Percentiles rank a stretch among this genome's conserved stretches.
Evolutionary conservation across 495 filamentous ascomycete genomes (phyloP).

Genomic region (Tricharina praecox): DNA sequence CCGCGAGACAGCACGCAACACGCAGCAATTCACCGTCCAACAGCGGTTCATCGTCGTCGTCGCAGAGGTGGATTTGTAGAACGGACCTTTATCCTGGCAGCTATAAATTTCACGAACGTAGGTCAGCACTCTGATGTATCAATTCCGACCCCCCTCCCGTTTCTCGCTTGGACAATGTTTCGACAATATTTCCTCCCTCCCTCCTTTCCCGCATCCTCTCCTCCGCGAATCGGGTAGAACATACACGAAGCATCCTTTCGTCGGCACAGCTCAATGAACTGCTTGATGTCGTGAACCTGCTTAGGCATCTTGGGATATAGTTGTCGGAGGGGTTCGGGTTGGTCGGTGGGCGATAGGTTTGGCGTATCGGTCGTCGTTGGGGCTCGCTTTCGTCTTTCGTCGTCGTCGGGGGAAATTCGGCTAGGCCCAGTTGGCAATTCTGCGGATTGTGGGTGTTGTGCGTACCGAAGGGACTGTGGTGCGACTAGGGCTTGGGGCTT

Average conservation of each 20-base stretch:
- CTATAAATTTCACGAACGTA: constrained; percentile 10
- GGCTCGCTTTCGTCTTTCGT: constrained; percentile 24
- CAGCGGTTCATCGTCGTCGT: no score
- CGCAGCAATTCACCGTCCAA: no score
- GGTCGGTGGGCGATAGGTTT: no score
- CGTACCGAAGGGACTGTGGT: no score
- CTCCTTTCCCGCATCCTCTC: neutral
- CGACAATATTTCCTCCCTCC: no score
- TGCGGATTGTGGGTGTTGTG: no score
- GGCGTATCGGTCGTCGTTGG: constrained; percentile 15
- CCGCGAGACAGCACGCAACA: constrained; percentile 2
- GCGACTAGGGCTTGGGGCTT: no score
- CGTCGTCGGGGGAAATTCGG: constrained; percentile 12
- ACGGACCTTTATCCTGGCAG: constrained; percentile 26
- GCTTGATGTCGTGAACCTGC: constrained; percentile 98
- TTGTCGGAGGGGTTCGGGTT: no score
- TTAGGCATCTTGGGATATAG: constrained; percentile 71
- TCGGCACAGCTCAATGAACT: constrained; percentile 99
- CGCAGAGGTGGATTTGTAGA: neutral
- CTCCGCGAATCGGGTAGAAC: constrained; percentile 23
- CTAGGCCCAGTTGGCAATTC: no score
- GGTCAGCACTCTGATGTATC: no score
- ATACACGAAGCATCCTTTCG: constrained; percentile 94
- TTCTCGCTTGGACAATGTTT: no score
- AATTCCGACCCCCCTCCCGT: no score